These are phyloP conservation scores for Salix caprea DNA, from an alignment of 345 rosid genomes.

Conservation along the genomic window DNA sequence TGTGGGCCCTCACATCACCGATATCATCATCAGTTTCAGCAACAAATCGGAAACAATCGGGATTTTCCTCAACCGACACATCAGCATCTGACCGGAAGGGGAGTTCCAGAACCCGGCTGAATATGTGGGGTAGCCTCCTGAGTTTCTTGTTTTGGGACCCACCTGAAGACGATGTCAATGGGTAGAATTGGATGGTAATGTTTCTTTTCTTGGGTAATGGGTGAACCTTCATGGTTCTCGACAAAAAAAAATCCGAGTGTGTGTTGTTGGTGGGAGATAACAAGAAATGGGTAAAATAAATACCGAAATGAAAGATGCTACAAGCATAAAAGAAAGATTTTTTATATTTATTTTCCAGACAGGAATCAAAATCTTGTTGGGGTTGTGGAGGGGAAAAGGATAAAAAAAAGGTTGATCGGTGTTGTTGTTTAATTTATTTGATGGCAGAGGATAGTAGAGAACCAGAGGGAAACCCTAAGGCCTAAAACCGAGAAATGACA, in stretches of 20 bases:
- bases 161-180: slow-evolving; percentile 3
- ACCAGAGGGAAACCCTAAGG: neutral
- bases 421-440: too few relatives aligned
- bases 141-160: slow-evolving; percentile 73
- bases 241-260: neutral
- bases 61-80: slow-evolving; percentile 67
- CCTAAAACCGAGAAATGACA: neutral
- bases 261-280: neutral
- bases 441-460: neutral
- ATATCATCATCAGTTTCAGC: slow-evolving; percentile 59
- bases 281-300: slow-evolving; percentile 25
- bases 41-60: slow-evolving; percentile 76
- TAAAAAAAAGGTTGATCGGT: slow-evolving; percentile 25
- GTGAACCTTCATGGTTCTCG: slow-evolving; percentile 70
- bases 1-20: slow-evolving; percentile 70
- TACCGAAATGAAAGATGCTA: slow-evolving; percentile 24
- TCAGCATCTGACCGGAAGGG: slow-evolving; percentile 90
- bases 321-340: slow-evolving; percentile 9
- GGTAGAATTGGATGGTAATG: slow-evolving; percentile 49
- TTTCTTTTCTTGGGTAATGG: slow-evolving; percentile 59
- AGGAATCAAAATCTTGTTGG: slow-evolving; percentile 38
- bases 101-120: slow-evolving; percentile 81
- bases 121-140: slow-evolving; percentile 86
- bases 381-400: slow-evolving; percentile 20
- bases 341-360: slow-evolving; percentile 1